These are phyloP conservation scores for Trichophyton verrucosum DNA, from an alignment of 2,329 filamentous ascomycete species.

Conservation along the genomic window DNA sequence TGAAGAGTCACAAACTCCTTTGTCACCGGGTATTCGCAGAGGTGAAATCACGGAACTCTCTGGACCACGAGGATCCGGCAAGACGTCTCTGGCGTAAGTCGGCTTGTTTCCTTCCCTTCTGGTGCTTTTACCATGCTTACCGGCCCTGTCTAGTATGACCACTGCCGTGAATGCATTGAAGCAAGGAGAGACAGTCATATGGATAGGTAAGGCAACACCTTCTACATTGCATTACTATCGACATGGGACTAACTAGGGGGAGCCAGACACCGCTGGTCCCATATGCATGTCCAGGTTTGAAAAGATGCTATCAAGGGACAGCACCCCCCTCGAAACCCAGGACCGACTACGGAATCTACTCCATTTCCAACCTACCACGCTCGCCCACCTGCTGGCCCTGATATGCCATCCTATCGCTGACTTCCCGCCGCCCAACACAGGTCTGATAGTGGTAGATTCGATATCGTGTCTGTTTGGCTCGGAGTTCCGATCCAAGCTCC, in stretches of 20 bases:
- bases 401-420: conserved; percentile 52
- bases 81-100: conserved; percentile 67
- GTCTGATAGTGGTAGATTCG: conserved; percentile 64
- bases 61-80: conserved; percentile 75
- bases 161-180: conserved; percentile 52
- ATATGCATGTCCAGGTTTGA: conserved; percentile 38
- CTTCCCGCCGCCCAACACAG: conserved; percentile 51
- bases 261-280: conserved; percentile 37
- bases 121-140: conserved; percentile 2
- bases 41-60: conserved; percentile 78
- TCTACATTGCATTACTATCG: background rate
- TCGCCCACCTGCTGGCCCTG: conserved; percentile 59
- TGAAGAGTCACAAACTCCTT: background rate
- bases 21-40: conserved; percentile 51
- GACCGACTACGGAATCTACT: conserved; percentile 23
- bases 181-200: conserved; percentile 54
- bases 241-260: background rate
- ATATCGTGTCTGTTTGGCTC: conserved; percentile 64
- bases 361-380: conserved; percentile 48
- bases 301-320: conserved; percentile 29
- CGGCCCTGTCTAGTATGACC: conserved; percentile 48
- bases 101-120: background rate
- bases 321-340: background rate
- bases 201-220: conserved; percentile 57
- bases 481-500: conserved; percentile 49